A percentile compares a stretch with the other conserved stretches of the same genome.
Evolutionary conservation across 495 filamentous ascomycete species (phyloP).

Genomic region (Podospora pseudopauciseta): DNA sequence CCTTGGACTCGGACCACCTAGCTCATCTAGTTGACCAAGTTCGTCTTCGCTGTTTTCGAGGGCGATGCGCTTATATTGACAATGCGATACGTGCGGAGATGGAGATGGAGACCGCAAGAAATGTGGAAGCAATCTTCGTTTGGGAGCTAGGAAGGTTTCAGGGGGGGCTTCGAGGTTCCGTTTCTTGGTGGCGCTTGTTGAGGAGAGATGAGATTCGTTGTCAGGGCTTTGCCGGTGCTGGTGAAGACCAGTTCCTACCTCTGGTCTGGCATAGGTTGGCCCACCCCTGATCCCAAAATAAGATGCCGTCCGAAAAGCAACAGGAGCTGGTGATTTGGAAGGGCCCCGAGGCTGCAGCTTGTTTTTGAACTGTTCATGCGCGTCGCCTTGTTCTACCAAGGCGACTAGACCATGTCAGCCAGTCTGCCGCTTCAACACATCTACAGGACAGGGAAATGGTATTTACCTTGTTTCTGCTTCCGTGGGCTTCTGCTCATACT

Average conservation of each 20-base stretch:
- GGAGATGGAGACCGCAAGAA: neutral
- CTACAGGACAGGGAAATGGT: neutral
- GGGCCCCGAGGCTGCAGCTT: neutral
- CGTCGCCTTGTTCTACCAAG: no score
- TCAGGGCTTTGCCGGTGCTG: no score
- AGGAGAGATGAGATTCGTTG: neutral
- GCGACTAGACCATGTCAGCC: no score
- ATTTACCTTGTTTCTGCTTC: neutral
- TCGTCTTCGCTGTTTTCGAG: neutral
- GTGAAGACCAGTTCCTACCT: neutral
- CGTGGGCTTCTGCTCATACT: neutral
- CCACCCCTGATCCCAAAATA: neutral
- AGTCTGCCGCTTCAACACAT: no score
- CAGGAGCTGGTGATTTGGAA: neutral
- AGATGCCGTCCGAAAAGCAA: neutral
- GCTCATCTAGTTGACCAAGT: constrained; percentile 2
- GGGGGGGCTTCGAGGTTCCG: neutral
- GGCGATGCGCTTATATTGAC: neutral
- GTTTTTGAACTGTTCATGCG: neutral
- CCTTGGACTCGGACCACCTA: neutral
- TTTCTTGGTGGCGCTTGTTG: neutral
- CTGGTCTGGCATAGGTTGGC: neutral
- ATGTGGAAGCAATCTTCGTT: neutral
- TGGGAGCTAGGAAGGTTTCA: neutral
- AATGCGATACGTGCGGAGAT: neutral